phyloP scores from a whole-genome alignment of 805 yeast species.

The Schizosaccharomyces lindneri region DNA sequence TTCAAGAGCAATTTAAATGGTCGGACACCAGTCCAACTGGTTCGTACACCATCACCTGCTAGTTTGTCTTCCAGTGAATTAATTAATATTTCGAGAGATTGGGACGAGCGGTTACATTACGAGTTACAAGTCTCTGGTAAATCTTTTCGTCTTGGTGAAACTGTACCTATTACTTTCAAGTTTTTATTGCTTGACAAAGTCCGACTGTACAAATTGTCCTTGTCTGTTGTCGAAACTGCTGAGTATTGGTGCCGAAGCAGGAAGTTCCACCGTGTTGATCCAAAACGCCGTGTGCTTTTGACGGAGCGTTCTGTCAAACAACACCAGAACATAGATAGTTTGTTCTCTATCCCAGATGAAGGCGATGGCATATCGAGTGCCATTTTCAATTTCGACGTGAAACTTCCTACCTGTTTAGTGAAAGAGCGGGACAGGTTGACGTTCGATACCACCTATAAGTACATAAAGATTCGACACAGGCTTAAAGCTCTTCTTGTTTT shows the following conservation, averaged over 20 bases:
- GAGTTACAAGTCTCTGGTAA: slow-evolving; percentile 82
- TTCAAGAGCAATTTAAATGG: slow-evolving; percentile 58
- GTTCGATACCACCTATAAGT: slow-evolving; percentile 62
- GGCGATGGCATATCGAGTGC: slow-evolving; percentile 17
- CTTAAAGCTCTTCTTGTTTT: slow-evolving; percentile 66
- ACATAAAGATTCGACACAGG: slow-evolving; percentile 86
- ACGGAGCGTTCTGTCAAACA: slow-evolving; percentile 49
- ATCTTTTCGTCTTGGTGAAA: slow-evolving; percentile 59
- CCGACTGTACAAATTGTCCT: slow-evolving; percentile 59
- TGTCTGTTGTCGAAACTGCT: slow-evolving; percentile 66
- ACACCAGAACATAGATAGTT: slow-evolving; percentile 16
- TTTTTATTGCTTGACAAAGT: slow-evolving; percentile 74
- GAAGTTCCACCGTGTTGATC: slow-evolving; percentile 80
- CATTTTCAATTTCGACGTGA: slow-evolving; percentile 70
- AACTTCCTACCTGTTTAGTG: slow-evolving; percentile 28
- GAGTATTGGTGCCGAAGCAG: slow-evolving; percentile 74
- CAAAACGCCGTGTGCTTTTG: slow-evolving; percentile 52
- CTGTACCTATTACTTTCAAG: slow-evolving; percentile 60
- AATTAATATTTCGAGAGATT: slow-evolving; percentile 63
- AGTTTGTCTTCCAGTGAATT: slow-evolving; percentile 83
- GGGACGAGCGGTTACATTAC: slow-evolving; percentile 81
- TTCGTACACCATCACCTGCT: slow-evolving; percentile 53
- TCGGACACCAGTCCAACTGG: slow-evolving; percentile 33
- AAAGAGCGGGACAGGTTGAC: slow-evolving; percentile 23
- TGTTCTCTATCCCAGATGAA: slow-evolving; percentile 19